Evolutionary conservation across 1,139 yeast genomes (phyloP).

Genomic region (Diutina ranongensis): DNA sequence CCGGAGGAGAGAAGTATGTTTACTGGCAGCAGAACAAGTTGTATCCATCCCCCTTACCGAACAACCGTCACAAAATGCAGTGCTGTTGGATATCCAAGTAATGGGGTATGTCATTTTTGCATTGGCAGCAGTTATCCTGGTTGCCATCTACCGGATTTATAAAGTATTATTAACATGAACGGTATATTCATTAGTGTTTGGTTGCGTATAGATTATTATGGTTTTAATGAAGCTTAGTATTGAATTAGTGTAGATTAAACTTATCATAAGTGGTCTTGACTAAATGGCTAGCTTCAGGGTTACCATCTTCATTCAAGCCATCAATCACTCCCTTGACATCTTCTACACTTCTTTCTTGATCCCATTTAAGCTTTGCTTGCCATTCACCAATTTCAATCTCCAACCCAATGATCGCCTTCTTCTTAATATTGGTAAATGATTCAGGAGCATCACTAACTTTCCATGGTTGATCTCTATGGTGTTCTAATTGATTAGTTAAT

Average conservation of each 20-base stretch:
- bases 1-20: constrained; percentile 28
- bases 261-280: neutral
- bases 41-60: constrained; percentile 32
- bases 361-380: constrained; percentile 51
- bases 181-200: neutral
- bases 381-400: constrained; percentile 39
- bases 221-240: too few species aligned
- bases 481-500: constrained; percentile 40
- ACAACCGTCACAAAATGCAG: constrained; percentile 11
- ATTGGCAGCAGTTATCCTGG: neutral
- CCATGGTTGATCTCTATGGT: constrained; percentile 36
- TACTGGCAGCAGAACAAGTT: constrained; percentile 33
- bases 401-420: constrained; percentile 50
- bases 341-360: constrained; percentile 34
- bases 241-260: neutral
- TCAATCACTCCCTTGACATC: constrained; percentile 42
- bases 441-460: constrained; percentile 49
- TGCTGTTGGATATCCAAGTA: neutral
- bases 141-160: neutral
- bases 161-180: constrained; percentile 1
- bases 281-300: neutral
- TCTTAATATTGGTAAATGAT: constrained; percentile 28
- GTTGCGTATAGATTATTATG: neutral
- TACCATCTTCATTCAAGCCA: neutral
- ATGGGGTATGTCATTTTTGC: neutral